Evolutionary conservation across 73 alveolate species (phyloP), one percentile per base, ranked within the genome.

Genomic region (Halteria grandinella): DNA sequence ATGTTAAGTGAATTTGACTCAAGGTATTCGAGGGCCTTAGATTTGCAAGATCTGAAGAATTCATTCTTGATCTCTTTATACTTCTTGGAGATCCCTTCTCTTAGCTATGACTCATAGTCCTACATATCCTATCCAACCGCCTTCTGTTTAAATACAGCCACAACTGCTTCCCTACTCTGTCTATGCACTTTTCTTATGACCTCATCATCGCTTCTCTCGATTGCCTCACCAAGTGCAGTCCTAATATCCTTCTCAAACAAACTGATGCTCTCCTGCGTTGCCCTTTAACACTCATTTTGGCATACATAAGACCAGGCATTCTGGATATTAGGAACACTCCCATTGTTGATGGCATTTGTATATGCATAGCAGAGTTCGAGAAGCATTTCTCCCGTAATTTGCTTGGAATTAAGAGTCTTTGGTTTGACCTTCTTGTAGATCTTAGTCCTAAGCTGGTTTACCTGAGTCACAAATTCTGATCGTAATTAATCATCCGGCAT

Each of bases 301-400:
- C 96, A 83, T 58, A 97, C 94, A 77, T 96, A 95, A 39, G 93
- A 90, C 99, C 99, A 97, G 32, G 99, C 97, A 77, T 88, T 82
- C 75, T 95, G 98, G 12, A 97, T 94, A 36, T 88, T 89, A 3
- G 99, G 99, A 4, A 97, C 93, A 4, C 95, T 87, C 5, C 99
- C 99, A 52, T 85, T 87, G 76, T 97, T 97, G 8, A 97, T 92
- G 1, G 98, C 90, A 39, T 97, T 88, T 14, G 95, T 87, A 75
- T 95, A 95, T 23, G 98, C 88, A 44, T 85, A 87, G 59, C 95
- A 90, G 45, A 97, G 88, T 32, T 94, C 96, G 0, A 95, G 94
- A 23, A 95, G 87, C 97, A 95, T 84, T 62, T 79, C 93, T 11
- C 99, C 99, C 21, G 90, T 93, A 11, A 97, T 55, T 44, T 78